Evolutionary conservation across 2,329 filamentous ascomycete species (phyloP).

Genomic region (Sphaerulina populicola): DNA sequence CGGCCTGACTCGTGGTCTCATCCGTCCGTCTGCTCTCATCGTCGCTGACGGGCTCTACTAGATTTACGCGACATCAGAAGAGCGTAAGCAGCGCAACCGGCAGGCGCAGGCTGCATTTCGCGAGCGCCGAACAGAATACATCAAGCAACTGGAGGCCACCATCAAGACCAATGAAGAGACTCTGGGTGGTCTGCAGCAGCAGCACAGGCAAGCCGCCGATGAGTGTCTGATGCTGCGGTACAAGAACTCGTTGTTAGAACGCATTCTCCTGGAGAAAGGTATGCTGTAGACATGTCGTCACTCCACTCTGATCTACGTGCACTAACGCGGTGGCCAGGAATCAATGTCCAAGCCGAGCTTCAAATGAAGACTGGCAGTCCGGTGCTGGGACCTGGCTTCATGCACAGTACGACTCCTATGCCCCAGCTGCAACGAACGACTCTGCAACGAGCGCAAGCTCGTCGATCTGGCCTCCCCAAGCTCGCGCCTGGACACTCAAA

Average conservation of each 20-base stretch:
- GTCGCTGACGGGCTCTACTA: conserved; percentile 34
- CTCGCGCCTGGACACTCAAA: conserved; percentile 36
- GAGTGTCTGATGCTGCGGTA: conserved; percentile 97
- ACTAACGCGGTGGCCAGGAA: conserved; percentile 49
- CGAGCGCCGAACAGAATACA: conserved; percentile 95
- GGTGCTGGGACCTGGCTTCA: conserved; percentile 58
- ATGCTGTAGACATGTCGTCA: conserved; percentile 10
- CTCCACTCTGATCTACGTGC: too few relatives aligned
- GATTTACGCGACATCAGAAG: conserved; percentile 98
- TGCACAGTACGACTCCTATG: conserved; percentile 37
- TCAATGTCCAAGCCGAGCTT: conserved; percentile 94
- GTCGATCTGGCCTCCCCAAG: conserved; percentile 31
- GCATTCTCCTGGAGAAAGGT: conserved; percentile 95
- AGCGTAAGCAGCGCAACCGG: conserved; percentile 93
- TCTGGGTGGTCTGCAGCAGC: conserved; percentile 83
- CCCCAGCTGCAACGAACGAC: conserved; percentile 62
- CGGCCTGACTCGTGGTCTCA: conserved; percentile 14
- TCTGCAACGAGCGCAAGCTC: conserved; percentile 59
- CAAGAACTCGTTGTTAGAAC: conserved; percentile 92
- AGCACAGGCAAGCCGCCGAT: conserved; percentile 86
- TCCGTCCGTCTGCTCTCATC: not conserved
- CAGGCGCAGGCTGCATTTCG: conserved; percentile 96
- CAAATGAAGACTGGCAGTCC: conserved; percentile 86
- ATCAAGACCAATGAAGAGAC: conserved; percentile 96
- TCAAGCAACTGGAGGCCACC: conserved; percentile 95